Conservation (phyloP, 208 protist genomes). For the Leishmania martiniquensis region DNA sequence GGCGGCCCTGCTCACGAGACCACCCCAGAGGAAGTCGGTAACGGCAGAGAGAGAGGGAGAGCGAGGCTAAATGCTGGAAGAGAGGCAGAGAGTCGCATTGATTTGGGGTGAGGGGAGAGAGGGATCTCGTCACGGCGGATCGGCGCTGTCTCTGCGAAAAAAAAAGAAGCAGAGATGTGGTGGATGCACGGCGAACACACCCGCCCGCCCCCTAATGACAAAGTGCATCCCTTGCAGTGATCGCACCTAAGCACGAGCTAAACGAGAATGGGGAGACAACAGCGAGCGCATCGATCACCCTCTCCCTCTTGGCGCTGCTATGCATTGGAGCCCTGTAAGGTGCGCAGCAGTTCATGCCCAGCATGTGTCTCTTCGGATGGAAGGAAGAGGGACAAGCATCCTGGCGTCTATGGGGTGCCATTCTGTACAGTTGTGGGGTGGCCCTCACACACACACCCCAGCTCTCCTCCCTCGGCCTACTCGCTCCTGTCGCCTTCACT, state of each 20-base stretch:
- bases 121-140: neutral
- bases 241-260: neutral
- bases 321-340: neutral
- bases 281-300: neutral
- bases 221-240: neutral
- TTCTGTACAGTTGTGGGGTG: neutral
- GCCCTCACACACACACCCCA: no score
- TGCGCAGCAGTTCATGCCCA: neutral
- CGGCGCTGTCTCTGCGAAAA: neutral
- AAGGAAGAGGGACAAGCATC: neutral
- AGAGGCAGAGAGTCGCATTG: neutral
- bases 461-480: no score
- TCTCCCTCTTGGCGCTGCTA: neutral
- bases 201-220: no score
- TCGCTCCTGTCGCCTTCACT: neutral
- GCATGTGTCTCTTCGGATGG: neutral
- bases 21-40: slow-evolving; percentile 19
- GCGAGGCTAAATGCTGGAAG: neutral
- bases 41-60: neutral
- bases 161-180: neutral
- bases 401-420: neutral
- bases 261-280: neutral
- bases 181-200: neutral
- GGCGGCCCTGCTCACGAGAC: slow-evolving; percentile 62
- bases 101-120: neutral